Percentiles rank a stretch among this genome's conserved stretches.
Conservation (phyloP, 257 asterid genomes). For the Salvia splendens region DNA sequence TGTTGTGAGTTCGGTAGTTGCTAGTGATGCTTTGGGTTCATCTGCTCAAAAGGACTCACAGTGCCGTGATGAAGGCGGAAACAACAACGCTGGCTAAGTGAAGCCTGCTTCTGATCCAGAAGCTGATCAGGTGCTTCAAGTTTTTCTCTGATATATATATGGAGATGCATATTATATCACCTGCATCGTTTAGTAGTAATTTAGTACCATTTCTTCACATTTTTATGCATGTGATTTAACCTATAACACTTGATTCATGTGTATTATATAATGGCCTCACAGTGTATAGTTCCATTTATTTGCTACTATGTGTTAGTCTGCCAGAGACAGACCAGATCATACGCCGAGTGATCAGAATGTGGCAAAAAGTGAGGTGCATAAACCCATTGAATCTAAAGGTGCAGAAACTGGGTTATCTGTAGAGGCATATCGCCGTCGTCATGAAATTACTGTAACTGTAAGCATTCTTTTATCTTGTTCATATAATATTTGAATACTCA, state of each 20-base stretch:
- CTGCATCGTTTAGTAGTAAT: conserved; percentile 1
- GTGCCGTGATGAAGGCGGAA: conserved; percentile 35
- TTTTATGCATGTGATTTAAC: conserved; percentile 6
- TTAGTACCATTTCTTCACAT: background rate
- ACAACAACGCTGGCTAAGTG: conserved; percentile 43
- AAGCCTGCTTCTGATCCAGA: conserved; percentile 45
- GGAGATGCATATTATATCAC: background rate
- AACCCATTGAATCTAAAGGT: conserved; percentile 44
- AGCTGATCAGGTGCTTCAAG: conserved; percentile 50
- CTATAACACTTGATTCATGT: conserved; percentile 23
- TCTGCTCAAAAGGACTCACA: conserved; percentile 49
- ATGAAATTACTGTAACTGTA: conserved; percentile 80
- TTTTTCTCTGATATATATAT: conserved; percentile 12
- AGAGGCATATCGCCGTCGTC: conserved; percentile 63
- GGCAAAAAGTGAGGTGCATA: conserved; percentile 34
- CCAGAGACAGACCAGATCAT: conserved; percentile 39
- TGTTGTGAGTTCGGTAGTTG: conserved; percentile 38
- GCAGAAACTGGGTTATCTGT: conserved; percentile 56
- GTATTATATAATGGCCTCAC: conserved; percentile 17
- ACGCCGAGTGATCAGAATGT: conserved; percentile 37
- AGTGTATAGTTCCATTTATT: background rate
- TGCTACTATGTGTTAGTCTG: conserved; percentile 43
- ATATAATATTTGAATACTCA: background rate
- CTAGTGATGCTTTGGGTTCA: conserved; percentile 44
- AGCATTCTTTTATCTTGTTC: conserved; percentile 27